These are phyloP conservation scores for Aspergillus piperis DNA, from an alignment of 2,329 filamentous ascomycete species.

Conservation along the genomic window DNA sequence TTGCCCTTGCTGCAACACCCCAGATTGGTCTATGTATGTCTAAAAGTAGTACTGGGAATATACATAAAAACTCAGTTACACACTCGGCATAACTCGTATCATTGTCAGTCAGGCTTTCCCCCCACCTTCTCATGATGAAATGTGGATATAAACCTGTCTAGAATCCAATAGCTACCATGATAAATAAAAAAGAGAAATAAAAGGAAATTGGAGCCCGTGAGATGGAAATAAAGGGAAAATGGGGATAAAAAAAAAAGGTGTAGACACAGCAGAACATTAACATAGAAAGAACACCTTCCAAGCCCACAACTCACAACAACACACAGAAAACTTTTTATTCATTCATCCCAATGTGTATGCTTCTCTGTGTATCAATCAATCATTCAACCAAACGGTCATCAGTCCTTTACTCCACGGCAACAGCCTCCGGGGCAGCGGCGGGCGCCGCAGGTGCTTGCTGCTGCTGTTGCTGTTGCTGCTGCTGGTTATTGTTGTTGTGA, in stretches of 20 bases:
- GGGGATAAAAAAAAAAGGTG: not conserved
- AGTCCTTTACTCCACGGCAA: slow-evolving; percentile 9
- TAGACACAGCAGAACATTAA: not conserved
- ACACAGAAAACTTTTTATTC: not conserved
- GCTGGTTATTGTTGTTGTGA: slow-evolving; percentile 30
- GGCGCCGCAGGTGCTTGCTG: slow-evolving; percentile 23
- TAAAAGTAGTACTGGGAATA: not conserved
- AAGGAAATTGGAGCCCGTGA: not conserved
- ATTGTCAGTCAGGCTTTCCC: slow-evolving; percentile 13
- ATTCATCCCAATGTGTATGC: not conserved
- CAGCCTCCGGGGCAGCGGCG: slow-evolving; percentile 24
- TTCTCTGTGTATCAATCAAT: not conserved
- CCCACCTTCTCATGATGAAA: not conserved
- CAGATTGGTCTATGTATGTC: not conserved
- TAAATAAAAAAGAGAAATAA: not conserved
- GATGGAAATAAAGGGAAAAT: not conserved
- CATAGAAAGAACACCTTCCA: not conserved
- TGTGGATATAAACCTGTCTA: slow-evolving; percentile 13
- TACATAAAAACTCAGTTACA: not conserved
- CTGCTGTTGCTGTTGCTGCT: slow-evolving; percentile 26
- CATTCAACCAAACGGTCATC: not conserved
- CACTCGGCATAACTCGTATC: slow-evolving; percentile 24
- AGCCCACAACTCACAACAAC: not conserved
- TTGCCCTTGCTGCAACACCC: too few relatives aligned
- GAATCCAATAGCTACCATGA: slow-evolving; percentile 21